phyloP scores from a whole-genome alignment of 2,329 filamentous ascomycete genomes.

The Aspergillus phoenicis region DNA sequence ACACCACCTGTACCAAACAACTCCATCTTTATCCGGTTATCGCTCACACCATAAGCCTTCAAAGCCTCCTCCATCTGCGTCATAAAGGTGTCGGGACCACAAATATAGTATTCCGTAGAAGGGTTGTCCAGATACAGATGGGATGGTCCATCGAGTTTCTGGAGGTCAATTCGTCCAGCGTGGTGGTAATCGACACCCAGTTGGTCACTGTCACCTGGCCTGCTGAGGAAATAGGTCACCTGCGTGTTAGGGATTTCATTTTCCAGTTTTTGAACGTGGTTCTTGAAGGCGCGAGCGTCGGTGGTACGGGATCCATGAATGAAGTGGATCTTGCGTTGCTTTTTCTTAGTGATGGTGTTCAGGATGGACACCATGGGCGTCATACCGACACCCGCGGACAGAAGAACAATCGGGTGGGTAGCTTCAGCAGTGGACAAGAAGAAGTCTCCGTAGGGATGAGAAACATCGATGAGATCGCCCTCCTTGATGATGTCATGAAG shows the following conservation, averaged over 20 bases:
- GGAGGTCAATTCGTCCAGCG: constrained; percentile 61
- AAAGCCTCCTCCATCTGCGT: constrained; percentile 58
- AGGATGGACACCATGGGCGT: constrained; percentile 64
- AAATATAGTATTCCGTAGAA: constrained; percentile 68
- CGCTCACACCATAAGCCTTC: constrained; percentile 57
- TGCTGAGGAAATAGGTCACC: constrained; percentile 61
- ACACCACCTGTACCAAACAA: constrained; percentile 62
- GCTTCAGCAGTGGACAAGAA: constrained; percentile 49
- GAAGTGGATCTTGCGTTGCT: constrained; percentile 58
- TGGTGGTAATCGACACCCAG: constrained; percentile 62
- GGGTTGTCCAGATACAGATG: constrained; percentile 59
- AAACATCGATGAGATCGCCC: constrained; percentile 66
- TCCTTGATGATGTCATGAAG: constrained; percentile 64
- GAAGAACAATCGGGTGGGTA: constrained; percentile 59
- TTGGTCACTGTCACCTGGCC: constrained; percentile 50
- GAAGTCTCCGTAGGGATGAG: constrained; percentile 68
- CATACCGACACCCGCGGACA: constrained; percentile 65
- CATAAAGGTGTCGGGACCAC: constrained; percentile 74
- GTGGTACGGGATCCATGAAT: constrained; percentile 59
- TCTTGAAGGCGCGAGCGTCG: constrained; percentile 54
- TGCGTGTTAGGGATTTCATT: constrained; percentile 51
- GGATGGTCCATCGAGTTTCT: constrained; percentile 51
- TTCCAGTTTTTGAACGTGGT: constrained; percentile 53
- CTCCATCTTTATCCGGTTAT: constrained; percentile 65
- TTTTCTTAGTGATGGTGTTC: constrained; percentile 51